These are phyloP conservation scores for Pseudoperonospora humuli DNA, from an alignment of 352 stramenopile genomes.

Conservation along the genomic window DNA sequence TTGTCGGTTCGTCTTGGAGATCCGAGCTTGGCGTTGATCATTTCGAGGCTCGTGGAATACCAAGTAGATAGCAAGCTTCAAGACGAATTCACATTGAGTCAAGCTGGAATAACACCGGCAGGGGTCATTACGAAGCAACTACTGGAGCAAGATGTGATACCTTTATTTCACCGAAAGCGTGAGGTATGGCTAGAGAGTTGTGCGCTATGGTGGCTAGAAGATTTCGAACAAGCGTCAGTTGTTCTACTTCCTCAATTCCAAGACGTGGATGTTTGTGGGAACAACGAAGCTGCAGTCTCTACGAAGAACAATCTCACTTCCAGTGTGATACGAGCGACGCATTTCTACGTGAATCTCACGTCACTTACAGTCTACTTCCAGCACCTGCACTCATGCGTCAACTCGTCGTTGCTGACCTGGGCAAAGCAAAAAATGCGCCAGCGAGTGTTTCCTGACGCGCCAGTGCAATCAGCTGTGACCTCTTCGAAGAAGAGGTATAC, in stretches of 20 bases:
- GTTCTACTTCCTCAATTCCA: slow-evolving; percentile 61
- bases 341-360: slow-evolving; percentile 83
- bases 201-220: slow-evolving; percentile 76
- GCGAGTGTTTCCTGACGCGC: slow-evolving; percentile 16
- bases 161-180: slow-evolving; percentile 43
- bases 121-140: slow-evolving; percentile 44
- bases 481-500: slow-evolving; percentile 15
- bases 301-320: slow-evolving; percentile 24
- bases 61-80: slow-evolving; percentile 37
- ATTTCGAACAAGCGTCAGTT: slow-evolving; percentile 74
- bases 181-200: slow-evolving; percentile 77
- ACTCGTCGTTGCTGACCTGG: slow-evolving; percentile 56
- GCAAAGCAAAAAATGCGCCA: slow-evolving; percentile 43
- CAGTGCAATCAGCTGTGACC: slow-evolving; percentile 1
- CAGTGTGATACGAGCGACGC: slow-evolving; percentile 37
- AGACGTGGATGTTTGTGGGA: slow-evolving; percentile 39
- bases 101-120: slow-evolving; percentile 52
- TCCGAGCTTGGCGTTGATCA: slow-evolving; percentile 82
- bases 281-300: slow-evolving; percentile 5
- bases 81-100: slow-evolving; percentile 46
- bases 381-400: slow-evolving; percentile 62
- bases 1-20: slow-evolving; percentile 85
- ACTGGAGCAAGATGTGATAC: slow-evolving; percentile 61
- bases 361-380: slow-evolving; percentile 81
- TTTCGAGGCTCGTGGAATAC: slow-evolving; percentile 85